Evolutionary conservation across 306 rosid species (phyloP), one percentile per base, ranked within the genome.

Genomic region (Pyrus betulifolia): DNA sequence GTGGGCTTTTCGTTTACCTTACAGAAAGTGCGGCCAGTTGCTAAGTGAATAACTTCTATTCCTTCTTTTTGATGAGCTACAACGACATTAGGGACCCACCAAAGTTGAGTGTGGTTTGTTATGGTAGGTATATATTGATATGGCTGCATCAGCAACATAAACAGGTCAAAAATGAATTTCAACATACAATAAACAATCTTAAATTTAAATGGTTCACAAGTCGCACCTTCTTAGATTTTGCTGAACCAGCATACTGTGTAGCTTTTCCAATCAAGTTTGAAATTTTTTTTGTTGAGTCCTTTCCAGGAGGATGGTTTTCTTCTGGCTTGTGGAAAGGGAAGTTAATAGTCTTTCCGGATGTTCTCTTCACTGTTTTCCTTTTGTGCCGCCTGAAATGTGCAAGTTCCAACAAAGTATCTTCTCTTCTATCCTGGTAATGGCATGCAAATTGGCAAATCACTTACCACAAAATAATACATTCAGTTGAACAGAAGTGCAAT

Each of bases 71-170:
- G 91, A 90, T 92, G 99, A 82, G 93, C 98, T 82, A 96, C 99
- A 21, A 92, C 91, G 19, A 92, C 99, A 85, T 96, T 96, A 31
- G 98, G 98, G 80, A 96, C 93, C 99, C 99, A 96, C 99, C 99
- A 96, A 66, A 96, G 89, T 70, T 89, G 87, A 74, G 99, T 96
- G 91, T 96, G 87, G 91, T 92, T 96, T 77, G 99, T 96, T 80
- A 96, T 92, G 72, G 99, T 96, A 65, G 99, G 99, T 83, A 90
- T 84, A 79, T 89, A 96, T n/a, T 87, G 91, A 69, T 78, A 67
- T 35, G 88, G 84, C 99, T 96, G 93, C 88, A 89, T 63, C 78
- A 82, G 67, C 72, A 71, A 88, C 59, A 54, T 35, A 78, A 73
- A 60, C 54, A 76, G 38, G 7, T 74, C 54, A 74, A 18, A 66